Conservation (phyloP, 1,284 basidiomycete species). For the Leccinum pachyderme region DNA sequence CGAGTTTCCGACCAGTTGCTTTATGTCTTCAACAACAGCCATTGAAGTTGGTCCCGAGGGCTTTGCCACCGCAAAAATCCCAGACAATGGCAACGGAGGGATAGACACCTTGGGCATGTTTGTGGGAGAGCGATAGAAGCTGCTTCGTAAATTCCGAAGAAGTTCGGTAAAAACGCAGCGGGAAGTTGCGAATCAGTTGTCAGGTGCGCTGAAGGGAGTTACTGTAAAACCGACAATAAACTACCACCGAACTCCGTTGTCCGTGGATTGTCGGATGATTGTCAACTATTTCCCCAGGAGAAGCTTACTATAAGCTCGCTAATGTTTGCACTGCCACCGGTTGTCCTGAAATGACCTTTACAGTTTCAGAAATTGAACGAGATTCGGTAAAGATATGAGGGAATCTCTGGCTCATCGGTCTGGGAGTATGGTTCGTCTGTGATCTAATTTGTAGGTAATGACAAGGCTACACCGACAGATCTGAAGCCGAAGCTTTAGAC, state of each 20-base stretch:
- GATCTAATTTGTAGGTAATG: neutral
- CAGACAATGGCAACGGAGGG: conserved; percentile 65
- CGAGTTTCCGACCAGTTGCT: conserved; percentile 77
- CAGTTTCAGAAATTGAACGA: no score
- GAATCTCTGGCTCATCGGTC: neutral
- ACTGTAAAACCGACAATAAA: neutral
- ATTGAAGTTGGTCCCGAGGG: conserved; percentile 90
- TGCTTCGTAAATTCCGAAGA: neutral
- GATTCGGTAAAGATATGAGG: no score
- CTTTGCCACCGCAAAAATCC: conserved; percentile 81
- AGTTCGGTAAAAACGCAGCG: neutral
- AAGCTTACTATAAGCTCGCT: no score
- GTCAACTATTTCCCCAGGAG: neutral
- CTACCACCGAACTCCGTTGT: neutral
- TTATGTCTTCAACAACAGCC: conserved; percentile 86
- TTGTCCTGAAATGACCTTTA: neutral
- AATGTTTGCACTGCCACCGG: neutral
- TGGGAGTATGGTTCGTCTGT: neutral
- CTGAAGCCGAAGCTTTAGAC: conserved; percentile 18
- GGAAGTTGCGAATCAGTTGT: neutral
- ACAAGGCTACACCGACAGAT: neutral
- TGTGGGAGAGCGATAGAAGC: neutral
- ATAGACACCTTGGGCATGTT: conserved; percentile 64
- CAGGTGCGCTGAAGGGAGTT: neutral
- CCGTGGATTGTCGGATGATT: neutral